phyloP scores from a whole-genome alignment of 208 protist genomes.

The Wallacemonas collosoma region DNA sequence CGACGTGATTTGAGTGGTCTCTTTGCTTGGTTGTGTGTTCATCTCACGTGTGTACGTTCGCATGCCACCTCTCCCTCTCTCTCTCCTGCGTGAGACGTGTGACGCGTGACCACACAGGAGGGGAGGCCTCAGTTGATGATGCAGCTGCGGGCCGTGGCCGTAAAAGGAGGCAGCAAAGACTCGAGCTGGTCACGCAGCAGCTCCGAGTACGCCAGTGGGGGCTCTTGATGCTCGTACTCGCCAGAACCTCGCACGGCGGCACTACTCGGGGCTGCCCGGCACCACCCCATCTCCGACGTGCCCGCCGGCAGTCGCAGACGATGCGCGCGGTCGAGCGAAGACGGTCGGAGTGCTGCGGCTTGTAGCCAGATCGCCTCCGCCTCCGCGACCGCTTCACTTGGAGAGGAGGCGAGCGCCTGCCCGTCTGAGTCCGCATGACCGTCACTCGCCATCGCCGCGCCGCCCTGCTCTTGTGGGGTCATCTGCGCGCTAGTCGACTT shows the following conservation, averaged over 20 bases:
- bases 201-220: slow-evolving; percentile 61
- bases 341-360: slow-evolving; percentile 3
- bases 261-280: slow-evolving; percentile 28
- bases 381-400: slow-evolving; percentile 7
- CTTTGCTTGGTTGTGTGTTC: background rate
- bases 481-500: background rate
- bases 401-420: background rate
- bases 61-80: background rate
- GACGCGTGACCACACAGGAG: too few species aligned
- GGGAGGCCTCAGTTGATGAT: slow-evolving; percentile 31
- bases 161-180: slow-evolving; percentile 62
- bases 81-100: background rate
- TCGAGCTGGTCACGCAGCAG: slow-evolving; percentile 60
- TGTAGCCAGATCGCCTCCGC: slow-evolving; percentile 15
- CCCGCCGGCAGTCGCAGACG: slow-evolving; percentile 19
- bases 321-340: slow-evolving; percentile 1
- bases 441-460: background rate
- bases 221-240: slow-evolving; percentile 21
- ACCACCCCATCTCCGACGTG: slow-evolving; percentile 42
- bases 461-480: background rate
- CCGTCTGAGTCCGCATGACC: background rate
- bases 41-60: background rate
- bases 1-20: background rate
- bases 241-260: slow-evolving; percentile 4
- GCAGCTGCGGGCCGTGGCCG: slow-evolving; percentile 61